A percentile compares a stretch with the other conserved stretches of the same genome.
Conservation (phyloP, 2,329 filamentous ascomycete species). For the Chrysoporthe cubensis region DNA sequence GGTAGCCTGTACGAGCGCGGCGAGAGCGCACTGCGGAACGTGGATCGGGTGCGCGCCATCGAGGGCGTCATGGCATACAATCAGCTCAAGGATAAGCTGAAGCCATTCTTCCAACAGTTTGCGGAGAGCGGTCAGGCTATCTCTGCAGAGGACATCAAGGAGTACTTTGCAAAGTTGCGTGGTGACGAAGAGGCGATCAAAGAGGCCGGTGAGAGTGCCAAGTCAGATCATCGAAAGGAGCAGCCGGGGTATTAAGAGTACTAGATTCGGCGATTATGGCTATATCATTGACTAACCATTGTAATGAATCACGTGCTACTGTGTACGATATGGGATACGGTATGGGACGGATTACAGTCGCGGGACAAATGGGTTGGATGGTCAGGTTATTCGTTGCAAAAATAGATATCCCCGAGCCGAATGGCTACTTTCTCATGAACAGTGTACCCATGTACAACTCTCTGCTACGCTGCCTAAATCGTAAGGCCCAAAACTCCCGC, state of each 20-base stretch:
- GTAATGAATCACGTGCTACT: conserved; percentile 21
- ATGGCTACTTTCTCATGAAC: conserved; percentile 1
- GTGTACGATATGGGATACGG: conserved; percentile 17
- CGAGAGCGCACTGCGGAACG: conserved; percentile 86
- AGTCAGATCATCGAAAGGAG: conserved; percentile 49
- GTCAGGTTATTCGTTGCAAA: not conserved
- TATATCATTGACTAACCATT: not conserved
- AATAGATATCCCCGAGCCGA: not conserved
- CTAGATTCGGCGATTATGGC: not conserved
- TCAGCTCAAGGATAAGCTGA: conserved; percentile 93
- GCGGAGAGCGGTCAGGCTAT: conserved; percentile 89
- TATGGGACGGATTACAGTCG: not conserved
- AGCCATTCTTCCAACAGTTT: conserved; percentile 90
- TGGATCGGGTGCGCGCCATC: conserved; percentile 91
- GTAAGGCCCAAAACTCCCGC: not conserved
- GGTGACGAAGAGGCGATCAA: conserved; percentile 80
- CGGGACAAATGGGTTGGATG: not conserved
- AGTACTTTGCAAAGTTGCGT: conserved; percentile 90
- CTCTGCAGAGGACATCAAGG: conserved; percentile 93
- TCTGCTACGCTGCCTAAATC: not conserved
- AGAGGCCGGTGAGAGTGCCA: conserved; percentile 61
- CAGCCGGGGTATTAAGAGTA: conserved; percentile 55
- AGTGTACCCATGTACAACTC: not conserved
- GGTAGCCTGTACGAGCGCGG: conserved; percentile 88
- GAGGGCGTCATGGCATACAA: conserved; percentile 99